phyloP scores from a whole-genome alignment of 2,329 filamentous ascomycete genomes.

The Colletotrichum cuscutae region DNA sequence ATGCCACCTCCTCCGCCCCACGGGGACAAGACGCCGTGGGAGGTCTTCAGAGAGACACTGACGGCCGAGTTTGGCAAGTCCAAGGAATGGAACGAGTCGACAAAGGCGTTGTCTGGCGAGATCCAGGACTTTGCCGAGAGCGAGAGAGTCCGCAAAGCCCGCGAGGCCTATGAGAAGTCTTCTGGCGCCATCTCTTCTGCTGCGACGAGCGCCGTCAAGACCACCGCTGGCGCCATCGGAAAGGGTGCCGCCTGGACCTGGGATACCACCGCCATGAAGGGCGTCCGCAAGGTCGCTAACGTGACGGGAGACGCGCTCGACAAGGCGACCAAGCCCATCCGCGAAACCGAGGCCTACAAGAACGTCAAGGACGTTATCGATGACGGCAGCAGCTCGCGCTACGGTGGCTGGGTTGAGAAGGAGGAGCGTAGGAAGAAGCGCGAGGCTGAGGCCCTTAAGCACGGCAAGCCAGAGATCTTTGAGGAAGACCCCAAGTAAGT shows the following conservation, averaged over 20 bases:
- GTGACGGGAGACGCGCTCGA: conserved; percentile 89
- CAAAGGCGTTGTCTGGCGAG: conserved; percentile 89
- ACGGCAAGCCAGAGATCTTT: conserved; percentile 65
- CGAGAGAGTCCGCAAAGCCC: conserved; percentile 86
- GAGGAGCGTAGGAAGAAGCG: conserved; percentile 87
- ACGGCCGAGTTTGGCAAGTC: conserved; percentile 93
- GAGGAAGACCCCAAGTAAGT: conserved; percentile 91
- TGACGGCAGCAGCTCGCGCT: conserved; percentile 94
- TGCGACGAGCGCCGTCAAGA: conserved; percentile 83
- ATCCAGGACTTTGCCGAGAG: conserved; percentile 94
- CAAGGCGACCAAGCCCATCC: conserved; percentile 92
- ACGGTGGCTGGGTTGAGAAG: conserved; percentile 96
- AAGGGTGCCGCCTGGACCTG: conserved; percentile 96
- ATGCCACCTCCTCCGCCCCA: conserved; percentile 91
- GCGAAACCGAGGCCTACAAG: conserved; percentile 95
- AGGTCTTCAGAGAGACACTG: conserved; percentile 98
- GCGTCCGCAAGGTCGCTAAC: conserved; percentile 85
- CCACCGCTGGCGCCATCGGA: conserved; percentile 86
- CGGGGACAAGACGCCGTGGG: conserved; percentile 98
- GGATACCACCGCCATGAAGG: conserved; percentile 94
- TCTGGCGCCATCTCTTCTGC: conserved; percentile 84
- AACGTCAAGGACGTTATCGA: conserved; percentile 96
- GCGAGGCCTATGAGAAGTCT: conserved; percentile 87
- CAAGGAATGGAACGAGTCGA: conserved; percentile 99
- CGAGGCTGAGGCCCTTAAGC: conserved; percentile 73